These are phyloP conservation scores for Colletotrichum coccodes DNA, from an alignment of 2,329 filamentous ascomycete species.

Conservation along the genomic window DNA sequence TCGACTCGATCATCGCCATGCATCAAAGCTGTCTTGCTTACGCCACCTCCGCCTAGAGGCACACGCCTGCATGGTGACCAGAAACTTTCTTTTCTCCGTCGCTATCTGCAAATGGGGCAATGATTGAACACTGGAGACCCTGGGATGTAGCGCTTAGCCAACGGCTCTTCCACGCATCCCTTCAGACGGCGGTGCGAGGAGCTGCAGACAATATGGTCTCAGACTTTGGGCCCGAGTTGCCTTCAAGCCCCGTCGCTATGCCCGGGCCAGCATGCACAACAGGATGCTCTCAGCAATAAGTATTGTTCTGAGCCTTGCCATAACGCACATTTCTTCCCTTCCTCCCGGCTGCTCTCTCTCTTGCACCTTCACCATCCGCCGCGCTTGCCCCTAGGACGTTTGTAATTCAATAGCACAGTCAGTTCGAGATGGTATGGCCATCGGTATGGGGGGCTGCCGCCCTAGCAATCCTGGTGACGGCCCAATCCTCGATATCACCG, in stretches of 20 bases:
- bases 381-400: not conserved
- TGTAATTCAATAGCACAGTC: not conserved
- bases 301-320: not conserved
- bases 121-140: not conserved
- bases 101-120: not conserved
- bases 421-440: slow-evolving; percentile 8
- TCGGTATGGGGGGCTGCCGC: not conserved
- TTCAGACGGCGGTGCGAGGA: not conserved
- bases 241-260: slow-evolving; percentile 3
- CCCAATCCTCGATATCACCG: slow-evolving; percentile 16
- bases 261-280: not conserved
- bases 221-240: slow-evolving; percentile 21
- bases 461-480: slow-evolving; percentile 2
- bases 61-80: not conserved
- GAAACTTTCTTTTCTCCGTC: slow-evolving; percentile 1
- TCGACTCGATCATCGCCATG: not conserved
- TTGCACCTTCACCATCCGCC: not conserved
- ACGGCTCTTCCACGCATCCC: not conserved
- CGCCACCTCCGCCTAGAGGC: not conserved
- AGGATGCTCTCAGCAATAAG: slow-evolving; percentile 15
- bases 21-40: not conserved
- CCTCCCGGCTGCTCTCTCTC: not conserved
- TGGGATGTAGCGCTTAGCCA: not conserved
- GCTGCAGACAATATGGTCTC: slow-evolving; percentile 9
- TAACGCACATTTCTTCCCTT: not conserved